Evolutionary conservation across 352 stramenopile species (phyloP).

Genomic region (Globisporangium camurandrum): DNA sequence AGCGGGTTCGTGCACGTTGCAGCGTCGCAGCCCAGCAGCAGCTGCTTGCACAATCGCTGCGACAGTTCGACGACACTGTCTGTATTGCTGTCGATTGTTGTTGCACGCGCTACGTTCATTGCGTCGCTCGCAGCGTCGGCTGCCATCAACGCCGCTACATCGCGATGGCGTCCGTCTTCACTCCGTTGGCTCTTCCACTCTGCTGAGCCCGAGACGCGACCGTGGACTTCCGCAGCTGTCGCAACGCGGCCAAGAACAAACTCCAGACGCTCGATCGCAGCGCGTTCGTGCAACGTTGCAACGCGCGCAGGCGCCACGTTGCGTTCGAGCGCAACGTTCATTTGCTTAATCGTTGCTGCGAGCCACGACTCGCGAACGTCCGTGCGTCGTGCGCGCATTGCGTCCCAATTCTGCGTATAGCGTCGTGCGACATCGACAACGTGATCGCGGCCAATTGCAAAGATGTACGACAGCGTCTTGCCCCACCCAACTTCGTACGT

Average conservation of each 20-base stretch:
- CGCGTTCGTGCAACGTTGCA: conserved; percentile 28
- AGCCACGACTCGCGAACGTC: conserved; percentile 69
- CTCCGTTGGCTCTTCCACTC: conserved; percentile 71
- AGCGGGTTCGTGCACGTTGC: conserved; percentile 30
- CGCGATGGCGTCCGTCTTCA: conserved; percentile 36
- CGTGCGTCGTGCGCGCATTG: conserved; percentile 48
- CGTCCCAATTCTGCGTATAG: conserved; percentile 68
- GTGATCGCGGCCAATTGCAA: conserved; percentile 84
- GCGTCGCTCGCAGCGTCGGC: too few species aligned
- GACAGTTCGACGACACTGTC: conserved; percentile 20
- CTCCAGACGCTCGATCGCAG: conserved; percentile 36
- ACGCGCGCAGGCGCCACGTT: conserved; percentile 21
- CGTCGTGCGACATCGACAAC: conserved; percentile 86
- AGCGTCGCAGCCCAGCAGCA: conserved; percentile 36
- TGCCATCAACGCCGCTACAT: neutral
- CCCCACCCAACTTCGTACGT: conserved; percentile 95
- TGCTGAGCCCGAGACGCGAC: conserved; percentile 66
- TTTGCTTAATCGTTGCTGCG: conserved; percentile 29
- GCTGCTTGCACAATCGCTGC: conserved; percentile 36
- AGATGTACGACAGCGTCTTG: conserved; percentile 91
- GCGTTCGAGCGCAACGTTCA: conserved; percentile 39
- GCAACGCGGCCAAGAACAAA: conserved; percentile 22
- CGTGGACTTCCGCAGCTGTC: conserved; percentile 44
- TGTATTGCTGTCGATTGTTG: neutral
- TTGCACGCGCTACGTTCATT: neutral